A percentile compares a stretch with the other conserved stretches of the same genome.
Conservation (phyloP, 2,329 filamentous ascomycete species). For the Reticulascus tulasneorum region DNA sequence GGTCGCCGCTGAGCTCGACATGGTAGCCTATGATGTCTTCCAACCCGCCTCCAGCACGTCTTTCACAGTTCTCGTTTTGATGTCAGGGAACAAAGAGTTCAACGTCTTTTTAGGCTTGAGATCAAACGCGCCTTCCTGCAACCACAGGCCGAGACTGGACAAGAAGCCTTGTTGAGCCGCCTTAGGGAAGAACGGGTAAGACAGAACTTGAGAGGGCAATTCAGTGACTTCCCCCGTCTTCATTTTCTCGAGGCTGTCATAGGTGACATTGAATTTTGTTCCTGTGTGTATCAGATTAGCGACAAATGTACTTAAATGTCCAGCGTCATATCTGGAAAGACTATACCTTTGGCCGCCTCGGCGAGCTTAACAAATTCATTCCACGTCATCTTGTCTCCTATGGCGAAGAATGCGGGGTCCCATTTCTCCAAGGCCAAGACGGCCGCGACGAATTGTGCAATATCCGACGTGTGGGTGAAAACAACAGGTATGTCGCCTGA, state of each 20-base stretch:
- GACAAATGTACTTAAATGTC: background rate
- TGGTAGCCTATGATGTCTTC: no score
- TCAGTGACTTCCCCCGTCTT: slow-evolving; percentile 29
- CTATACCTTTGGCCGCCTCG: slow-evolving; percentile 30
- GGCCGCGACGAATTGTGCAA: slow-evolving; percentile 41
- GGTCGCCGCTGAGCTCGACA: no score
- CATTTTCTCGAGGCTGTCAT: slow-evolving; percentile 28
- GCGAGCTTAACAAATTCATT: slow-evolving; percentile 40
- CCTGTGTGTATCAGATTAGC: slow-evolving; percentile 16
- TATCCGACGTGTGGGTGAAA: slow-evolving; percentile 46
- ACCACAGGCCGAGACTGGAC: slow-evolving; percentile 17
- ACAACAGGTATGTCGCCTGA: slow-evolving; percentile 37
- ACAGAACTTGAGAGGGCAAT: slow-evolving; percentile 18
- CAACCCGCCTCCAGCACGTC: slow-evolving; percentile 19
- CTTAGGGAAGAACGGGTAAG: slow-evolving; percentile 22
- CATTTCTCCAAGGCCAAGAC: slow-evolving; percentile 38
- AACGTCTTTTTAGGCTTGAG: slow-evolving; percentile 15
- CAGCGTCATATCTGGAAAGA: slow-evolving; percentile 10
- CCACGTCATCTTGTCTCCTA: slow-evolving; percentile 38
- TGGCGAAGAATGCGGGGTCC: slow-evolving; percentile 31
- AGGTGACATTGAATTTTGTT: slow-evolving; percentile 28
- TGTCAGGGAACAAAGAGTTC: slow-evolving; percentile 13
- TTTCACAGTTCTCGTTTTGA: slow-evolving; percentile 20
- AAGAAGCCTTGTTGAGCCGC: slow-evolving; percentile 18
- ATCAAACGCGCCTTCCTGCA: slow-evolving; percentile 17